Conservation (phyloP, 768 basidiomycete species). For the Mycena filopes region DNA sequence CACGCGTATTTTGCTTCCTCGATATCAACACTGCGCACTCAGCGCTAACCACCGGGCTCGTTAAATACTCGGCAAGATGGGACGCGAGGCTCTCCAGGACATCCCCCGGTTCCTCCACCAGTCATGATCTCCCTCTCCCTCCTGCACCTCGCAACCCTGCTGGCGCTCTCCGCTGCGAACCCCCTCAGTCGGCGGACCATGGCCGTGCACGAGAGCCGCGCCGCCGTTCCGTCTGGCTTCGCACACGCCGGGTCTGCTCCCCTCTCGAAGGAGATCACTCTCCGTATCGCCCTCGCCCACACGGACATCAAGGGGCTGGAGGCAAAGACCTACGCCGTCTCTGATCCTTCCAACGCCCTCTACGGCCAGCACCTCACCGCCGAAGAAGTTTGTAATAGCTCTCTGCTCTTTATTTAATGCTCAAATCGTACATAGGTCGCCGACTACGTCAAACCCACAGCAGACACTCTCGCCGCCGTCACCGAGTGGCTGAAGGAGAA, state of each 20-base stretch:
- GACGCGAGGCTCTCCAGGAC: too few species aligned
- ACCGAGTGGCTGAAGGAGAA: slow-evolving; percentile 53
- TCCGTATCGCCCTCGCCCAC: slow-evolving; percentile 39
- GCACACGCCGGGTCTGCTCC: neutral
- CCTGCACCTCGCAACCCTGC: too few species aligned
- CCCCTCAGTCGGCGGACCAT: slow-evolving; percentile 1
- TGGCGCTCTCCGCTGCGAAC: too few species aligned
- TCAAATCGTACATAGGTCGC: neutral
- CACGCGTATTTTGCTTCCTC: too few species aligned
- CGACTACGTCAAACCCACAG: slow-evolving; percentile 7
- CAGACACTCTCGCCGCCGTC: slow-evolving; percentile 16
- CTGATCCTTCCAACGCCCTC: slow-evolving; percentile 34
- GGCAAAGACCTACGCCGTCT: slow-evolving; percentile 46
- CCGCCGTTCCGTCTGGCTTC: neutral
- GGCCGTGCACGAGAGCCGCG: neutral
- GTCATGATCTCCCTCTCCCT: too few species aligned
- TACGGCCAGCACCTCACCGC: slow-evolving; percentile 4
- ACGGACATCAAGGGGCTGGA: slow-evolving; percentile 36
- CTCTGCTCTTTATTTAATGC: neutral
- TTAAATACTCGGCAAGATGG: too few species aligned
- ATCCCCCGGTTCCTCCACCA: too few species aligned
- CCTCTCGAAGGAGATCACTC: slow-evolving; percentile 38
- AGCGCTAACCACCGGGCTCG: too few species aligned
- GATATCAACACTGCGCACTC: too few species aligned
- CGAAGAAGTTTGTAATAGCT: neutral